Evolutionary conservation across 2,329 filamentous ascomycete species (phyloP).

Genomic region (Paecilomyces niveus): DNA sequence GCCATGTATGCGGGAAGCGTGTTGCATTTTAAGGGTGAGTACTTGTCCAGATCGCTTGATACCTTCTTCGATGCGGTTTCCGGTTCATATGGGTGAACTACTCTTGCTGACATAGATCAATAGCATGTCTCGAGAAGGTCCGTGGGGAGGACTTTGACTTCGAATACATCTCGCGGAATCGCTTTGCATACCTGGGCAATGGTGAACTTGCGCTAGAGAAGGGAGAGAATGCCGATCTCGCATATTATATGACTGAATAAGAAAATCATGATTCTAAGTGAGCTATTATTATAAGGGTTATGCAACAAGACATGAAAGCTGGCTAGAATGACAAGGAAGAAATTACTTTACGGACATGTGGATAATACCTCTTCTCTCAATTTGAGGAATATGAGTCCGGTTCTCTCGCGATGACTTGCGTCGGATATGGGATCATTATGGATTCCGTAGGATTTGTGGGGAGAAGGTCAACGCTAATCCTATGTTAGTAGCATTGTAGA

Average conservation of each 20-base stretch:
- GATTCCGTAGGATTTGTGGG: too few species aligned
- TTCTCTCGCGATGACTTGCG: too few species aligned
- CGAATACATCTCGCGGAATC: neutral
- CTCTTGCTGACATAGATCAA: neutral
- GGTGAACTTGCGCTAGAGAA: constrained; percentile 1
- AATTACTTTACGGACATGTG: neutral
- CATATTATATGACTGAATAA: neutral
- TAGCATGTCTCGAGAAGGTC: constrained; percentile 2
- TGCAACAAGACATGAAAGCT: neutral
- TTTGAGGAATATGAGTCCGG: too few species aligned
- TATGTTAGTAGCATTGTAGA: too few species aligned
- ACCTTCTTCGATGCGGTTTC: neutral
- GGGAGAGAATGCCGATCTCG: neutral
- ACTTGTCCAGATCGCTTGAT: neutral
- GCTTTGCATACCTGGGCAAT: constrained; percentile 1
- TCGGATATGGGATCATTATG: too few species aligned
- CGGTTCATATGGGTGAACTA: neutral
- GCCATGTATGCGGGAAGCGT: constrained; percentile 7
- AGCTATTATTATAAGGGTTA: neutral
- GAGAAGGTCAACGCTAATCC: too few species aligned
- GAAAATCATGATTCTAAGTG: neutral
- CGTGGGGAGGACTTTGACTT: constrained; percentile 8
- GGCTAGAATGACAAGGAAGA: neutral
- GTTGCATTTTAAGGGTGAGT: constrained; percentile 3
- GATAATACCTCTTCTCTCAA: neutral